Base-by-base conservation (phyloP, 192 early-diverging fungal genomes). In the Coemansia sp. region DNA sequence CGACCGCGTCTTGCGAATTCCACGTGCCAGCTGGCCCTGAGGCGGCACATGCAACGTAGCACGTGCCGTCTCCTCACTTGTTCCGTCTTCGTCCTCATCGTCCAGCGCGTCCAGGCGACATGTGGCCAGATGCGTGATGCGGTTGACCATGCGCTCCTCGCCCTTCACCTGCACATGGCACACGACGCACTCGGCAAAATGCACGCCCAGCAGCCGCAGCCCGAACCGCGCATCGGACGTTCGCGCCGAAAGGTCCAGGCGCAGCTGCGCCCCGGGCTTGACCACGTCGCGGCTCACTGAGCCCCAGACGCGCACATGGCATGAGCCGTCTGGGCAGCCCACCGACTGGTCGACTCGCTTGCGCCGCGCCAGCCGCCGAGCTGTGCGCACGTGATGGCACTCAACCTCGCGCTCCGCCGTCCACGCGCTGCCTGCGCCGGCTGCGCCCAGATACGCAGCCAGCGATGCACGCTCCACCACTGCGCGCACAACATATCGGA, bases 261-360 rank as follows among this genome's bases (percentile, higher is more conserved):
- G 66, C n/a, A 80, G 1, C 39, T 70, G 65, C 23, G 65, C 59
- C 22, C 77, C 77, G 2, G 77, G 77, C 58, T 58, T 63, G 9
- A 74, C 77, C n/a, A 74, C 63, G 47, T 80, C 77, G 24, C 72
- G 45, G 59, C 65, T 71, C 37, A 80, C 24, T 3, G 69, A 51
- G 15, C 77, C 77, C 52, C 65, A 63, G 48, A 80, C 65, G 19
- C 69, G 62, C 29, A 80, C 77, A 21, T 80, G 77, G 41, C 77
- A 80, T 14, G 72, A 68, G 27, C 77, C 77, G 59, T 80, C 72
- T 5, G 77, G 77, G 35, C 77, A 80, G 5, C 77, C 77, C 12
- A 80, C 77, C 37, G 77, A 80, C 65, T 80, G 77, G 55, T 80
- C 77, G 2, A 80, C 51, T 1, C 55, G 57, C 65, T 71, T 70